Evolutionary conservation across 2,329 filamentous ascomycete genomes (phyloP).

Genomic region (Phaeomoniella chlamydospora): DNA sequence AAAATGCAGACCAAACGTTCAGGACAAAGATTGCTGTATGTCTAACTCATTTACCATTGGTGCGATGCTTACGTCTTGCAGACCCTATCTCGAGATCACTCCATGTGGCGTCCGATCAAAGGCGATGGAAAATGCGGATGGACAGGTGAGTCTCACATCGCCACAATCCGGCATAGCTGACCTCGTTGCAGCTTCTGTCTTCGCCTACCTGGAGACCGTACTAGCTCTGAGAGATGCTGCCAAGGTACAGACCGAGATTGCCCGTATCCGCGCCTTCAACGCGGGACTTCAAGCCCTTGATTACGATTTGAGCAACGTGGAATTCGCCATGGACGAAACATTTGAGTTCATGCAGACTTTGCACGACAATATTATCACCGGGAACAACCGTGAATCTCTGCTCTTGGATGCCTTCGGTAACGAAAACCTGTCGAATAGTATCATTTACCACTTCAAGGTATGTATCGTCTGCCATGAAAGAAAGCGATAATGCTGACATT

Average conservation of each 20-base stretch:
- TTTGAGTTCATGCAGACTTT: constrained; percentile 53
- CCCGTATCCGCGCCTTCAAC: constrained; percentile 57
- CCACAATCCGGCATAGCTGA: no score
- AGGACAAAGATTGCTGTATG: constrained; percentile 72
- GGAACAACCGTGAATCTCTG: constrained; percentile 41
- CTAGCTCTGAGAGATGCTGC: constrained; percentile 50
- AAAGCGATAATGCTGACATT: constrained; percentile 5
- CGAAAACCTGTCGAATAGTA: constrained; percentile 47
- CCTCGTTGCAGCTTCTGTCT: constrained; percentile 82
- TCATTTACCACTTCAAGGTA: constrained; percentile 72
- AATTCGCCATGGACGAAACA: constrained; percentile 72
- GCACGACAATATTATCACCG: constrained; percentile 37
- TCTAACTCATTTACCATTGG: constrained; percentile 2
- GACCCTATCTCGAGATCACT: constrained; percentile 71
- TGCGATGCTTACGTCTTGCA: constrained; percentile 21
- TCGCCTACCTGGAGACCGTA: constrained; percentile 82
- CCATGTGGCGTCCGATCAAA: constrained; percentile 72
- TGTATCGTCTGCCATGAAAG: constrained; percentile 10
- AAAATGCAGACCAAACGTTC: constrained; percentile 71
- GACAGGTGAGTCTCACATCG: constrained; percentile 87
- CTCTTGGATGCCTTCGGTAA: constrained; percentile 64
- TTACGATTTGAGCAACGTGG: constrained; percentile 54
- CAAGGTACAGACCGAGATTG: constrained; percentile 55
- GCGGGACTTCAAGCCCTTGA: constrained; percentile 56
- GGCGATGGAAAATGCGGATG: constrained; percentile 96